A percentile compares a stretch with the other conserved stretches of the same genome.
Conservation (phyloP, 177 flowering plant species). For the Vitis hybrid region DNA sequence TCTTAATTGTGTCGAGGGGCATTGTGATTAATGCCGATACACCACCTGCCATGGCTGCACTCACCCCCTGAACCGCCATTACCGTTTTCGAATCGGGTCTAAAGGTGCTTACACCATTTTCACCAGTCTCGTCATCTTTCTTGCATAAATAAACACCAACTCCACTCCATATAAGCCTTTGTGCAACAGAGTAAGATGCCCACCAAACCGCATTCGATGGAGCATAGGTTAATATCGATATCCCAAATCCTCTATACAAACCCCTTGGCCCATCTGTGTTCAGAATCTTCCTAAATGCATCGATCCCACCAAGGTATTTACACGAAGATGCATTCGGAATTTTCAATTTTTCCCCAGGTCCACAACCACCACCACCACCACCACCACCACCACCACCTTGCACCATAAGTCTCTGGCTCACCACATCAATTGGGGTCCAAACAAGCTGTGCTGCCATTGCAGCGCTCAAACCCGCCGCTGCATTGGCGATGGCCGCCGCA, state of each 20-base stretch:
- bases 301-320: constrained; percentile 69
- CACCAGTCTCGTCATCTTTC: constrained; percentile 29
- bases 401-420: constrained; percentile 77
- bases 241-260: constrained; percentile 91
- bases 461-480: constrained; percentile 64
- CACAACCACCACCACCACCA: not conserved
- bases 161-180: constrained; percentile 73
- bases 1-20: constrained; percentile 87
- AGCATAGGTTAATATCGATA: constrained; percentile 86
- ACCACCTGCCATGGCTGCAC: constrained; percentile 85
- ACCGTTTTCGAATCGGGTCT: constrained; percentile 59
- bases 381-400: constrained; percentile 31
- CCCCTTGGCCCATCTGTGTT: constrained; percentile 66
- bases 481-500: constrained; percentile 65
- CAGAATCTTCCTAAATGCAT: constrained; percentile 74
- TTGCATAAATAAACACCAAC: constrained; percentile 46
- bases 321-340: constrained; percentile 19
- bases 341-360: constrained; percentile 6
- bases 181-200: constrained; percentile 85
- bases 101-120: constrained; percentile 19
- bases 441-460: constrained; percentile 76
- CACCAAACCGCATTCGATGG: constrained; percentile 99
- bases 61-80: constrained; percentile 74
- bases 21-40: constrained; percentile 70
- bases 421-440: constrained; percentile 86